These are phyloP conservation scores for Prunus kanzakura DNA, from an alignment of 306 rosid genomes.

Conservation along the genomic window DNA sequence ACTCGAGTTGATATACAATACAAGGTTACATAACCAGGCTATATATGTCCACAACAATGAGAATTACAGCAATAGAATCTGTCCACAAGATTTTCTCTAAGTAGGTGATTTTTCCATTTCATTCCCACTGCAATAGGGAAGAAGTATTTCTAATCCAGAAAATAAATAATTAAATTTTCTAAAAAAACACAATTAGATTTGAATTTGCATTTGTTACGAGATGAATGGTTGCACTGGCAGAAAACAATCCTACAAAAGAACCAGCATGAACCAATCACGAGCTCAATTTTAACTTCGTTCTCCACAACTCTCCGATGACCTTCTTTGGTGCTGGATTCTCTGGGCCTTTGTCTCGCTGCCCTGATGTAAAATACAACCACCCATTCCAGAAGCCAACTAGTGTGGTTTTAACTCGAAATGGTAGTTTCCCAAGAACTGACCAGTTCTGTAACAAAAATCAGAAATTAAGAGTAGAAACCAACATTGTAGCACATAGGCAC, in stretches of 20 bases:
- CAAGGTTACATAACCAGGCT: not conserved
- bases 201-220: not conserved
- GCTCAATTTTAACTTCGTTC: constrained; percentile 62
- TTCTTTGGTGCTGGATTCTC: constrained; percentile 82
- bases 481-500: not conserved
- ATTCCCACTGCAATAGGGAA: not conserved
- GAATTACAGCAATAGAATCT: not conserved
- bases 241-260: not conserved
- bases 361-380: constrained; percentile 89
- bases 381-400: constrained; percentile 87
- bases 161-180: not conserved
- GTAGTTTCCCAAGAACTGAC: constrained; percentile 84
- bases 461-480: constrained; percentile 5
- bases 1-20: not conserved
- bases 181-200: not conserved
- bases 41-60: not conserved
- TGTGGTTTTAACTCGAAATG: constrained; percentile 86
- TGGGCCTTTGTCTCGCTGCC: constrained; percentile 87
- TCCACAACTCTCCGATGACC: constrained; percentile 81
- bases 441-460: constrained; percentile 54
- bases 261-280: constrained; percentile 28
- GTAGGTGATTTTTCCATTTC: not conserved
- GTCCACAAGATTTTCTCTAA: not conserved
- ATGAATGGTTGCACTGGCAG: not conserved
- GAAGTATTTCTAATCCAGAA: not conserved